Evolutionary conservation across 2,329 filamentous ascomycete species (phyloP), one percentile per base, ranked within the genome.

Genomic region (Mollisiaceae sp.): DNA sequence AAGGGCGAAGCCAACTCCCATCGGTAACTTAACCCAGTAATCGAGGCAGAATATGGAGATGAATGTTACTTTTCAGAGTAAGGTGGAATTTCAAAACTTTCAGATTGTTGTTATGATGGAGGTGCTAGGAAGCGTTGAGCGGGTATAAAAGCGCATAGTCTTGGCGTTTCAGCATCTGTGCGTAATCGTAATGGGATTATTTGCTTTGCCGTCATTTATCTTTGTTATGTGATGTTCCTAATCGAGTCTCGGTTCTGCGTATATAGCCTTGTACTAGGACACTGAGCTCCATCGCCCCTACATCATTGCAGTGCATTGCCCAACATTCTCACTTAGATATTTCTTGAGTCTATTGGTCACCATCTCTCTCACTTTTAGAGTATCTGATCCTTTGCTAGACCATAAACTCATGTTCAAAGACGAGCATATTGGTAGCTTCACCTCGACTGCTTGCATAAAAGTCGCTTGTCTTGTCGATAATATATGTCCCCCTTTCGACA

Each of bases 21-120:
- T 62, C 54, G 67, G 66, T 50, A 63, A 67, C 35, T 67, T 69
- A 59, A 65, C 65, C 8, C 65, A 70, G 36, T 70, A 63, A 35
- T 35, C 50, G n/a, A 18, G 24, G 15, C 4, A 14, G 18, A 8
- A 18, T n/a, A 9, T 20, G 5, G n/a, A 20, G 27, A 9, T 47
- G 50, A 35, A 27, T 12, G n/a, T n/a, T 54, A n/a, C 41, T 43
- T 43, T 43, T 43, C 14, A 43, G 8, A 43, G 41, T n/a, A 43
- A 18, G n/a, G n/a, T 43, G 41, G 41, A n/a, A 18, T 43, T 6
- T 18, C 41, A n/a, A 8, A 1, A 22, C n/a, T 24, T 24, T 50
- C 20, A 22, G n/a, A 54, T 18, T 54, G 27, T 32, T 3, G 5
- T 35, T 5, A 18, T 11, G 12, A 54, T 32, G 50, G 9, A 32